Base-by-base conservation (phyloP, 2,329 filamentous ascomycete genomes). In the Fusarium denticulatum region DNA sequence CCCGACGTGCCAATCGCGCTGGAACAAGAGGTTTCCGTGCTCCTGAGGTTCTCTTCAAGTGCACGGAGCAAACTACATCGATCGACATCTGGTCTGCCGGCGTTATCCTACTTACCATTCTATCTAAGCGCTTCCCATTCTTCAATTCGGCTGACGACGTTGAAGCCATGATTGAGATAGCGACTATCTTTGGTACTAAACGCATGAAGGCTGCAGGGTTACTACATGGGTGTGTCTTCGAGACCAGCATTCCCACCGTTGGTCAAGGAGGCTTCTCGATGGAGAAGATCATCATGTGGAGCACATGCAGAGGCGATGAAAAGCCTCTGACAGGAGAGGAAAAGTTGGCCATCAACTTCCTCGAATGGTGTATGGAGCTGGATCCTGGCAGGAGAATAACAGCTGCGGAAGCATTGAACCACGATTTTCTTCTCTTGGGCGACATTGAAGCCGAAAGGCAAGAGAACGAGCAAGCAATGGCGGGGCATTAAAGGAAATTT, bases 91-190 rank as follows among this genome's bases (percentile, higher is more conserved):
- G 96, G 96, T 97, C 94, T 30, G 95, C 92, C 0, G 96, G 96
- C 46, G 95, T 99, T n/a, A 97, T 99, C 62, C 88, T 99, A 6
- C 87, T 99, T n/a, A 99, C 96, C 2, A 93, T 99, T 72, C 86
- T 99, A 20, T 96, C 94, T 45, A 93, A 93, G 64, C 91, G 96
- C 8, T 99, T 99, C 78, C 96, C 96, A 3, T 99, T 99, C 83
- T 99, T 99, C 87, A 98, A 99, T 83, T 97, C 94, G 50, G 93
- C 95, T n/a, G 96, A 99, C 81, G 96, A 99, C 78, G 93, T 99
- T 53, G 96, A 99, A 80, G 96, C 96, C 58, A 93, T 98, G 88
- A 96, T 99, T 75, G 96, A 99, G 82, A 97, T 99, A 75, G 94
- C 95, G 40, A 97, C 94, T 66, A 97, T 99, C 69, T 98, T 98